phyloP scores from a whole-genome alignment of 306 rosid species.

The Medicago truncatula region MtrunA17r5.0-ANR NC_053044.1:2878001-2878500 shows the following conservation, averaged over 20 bases:
- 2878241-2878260: slow-evolving; percentile 76
- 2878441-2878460: neutral
- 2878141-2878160: slow-evolving; percentile 55
- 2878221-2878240: slow-evolving; percentile 77
- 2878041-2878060: too few species aligned
- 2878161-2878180: slow-evolving; percentile 65
- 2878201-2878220: slow-evolving; percentile 82
- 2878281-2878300: slow-evolving; percentile 88
- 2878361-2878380: neutral
- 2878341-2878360: slow-evolving; percentile 38
- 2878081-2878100: too few species aligned
- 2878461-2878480: slow-evolving; percentile 28
- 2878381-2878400: neutral
- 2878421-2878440: neutral
- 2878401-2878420: neutral
- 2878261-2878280: slow-evolving; percentile 94
- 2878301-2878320: slow-evolving; percentile 66
- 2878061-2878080: too few species aligned
- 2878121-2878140: neutral
- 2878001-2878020: too few species aligned
- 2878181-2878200: slow-evolving; percentile 67
- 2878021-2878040: too few species aligned
- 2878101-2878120: neutral
- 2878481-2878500: slow-evolving; percentile 23
- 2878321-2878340: slow-evolving; percentile 31